These are phyloP conservation scores for Ulmus americana DNA, from an alignment of 331 rosid genomes.

Conservation along the genomic window DNA sequence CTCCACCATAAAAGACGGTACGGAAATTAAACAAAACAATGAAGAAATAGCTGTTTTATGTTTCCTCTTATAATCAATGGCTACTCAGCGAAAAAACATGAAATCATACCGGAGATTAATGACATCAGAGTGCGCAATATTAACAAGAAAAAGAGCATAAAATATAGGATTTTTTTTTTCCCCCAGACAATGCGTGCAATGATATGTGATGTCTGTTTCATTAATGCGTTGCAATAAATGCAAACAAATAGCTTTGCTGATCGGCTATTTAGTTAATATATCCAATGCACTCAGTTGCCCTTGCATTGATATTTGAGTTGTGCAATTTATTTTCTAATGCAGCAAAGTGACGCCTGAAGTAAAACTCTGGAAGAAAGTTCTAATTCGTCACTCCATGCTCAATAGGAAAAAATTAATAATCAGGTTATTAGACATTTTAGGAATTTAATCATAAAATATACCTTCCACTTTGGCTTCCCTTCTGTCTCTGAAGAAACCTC, in stretches of 20 bases:
- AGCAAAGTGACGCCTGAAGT: background rate
- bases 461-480: constrained; percentile 98
- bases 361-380: background rate
- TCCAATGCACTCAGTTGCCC: background rate
- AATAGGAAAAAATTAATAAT: background rate
- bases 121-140: background rate
- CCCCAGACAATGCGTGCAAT: background rate
- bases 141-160: background rate
- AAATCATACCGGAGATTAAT: too few relatives aligned
- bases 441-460: constrained; percentile 22
- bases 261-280: background rate
- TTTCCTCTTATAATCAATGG: too few relatives aligned
- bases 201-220: background rate
- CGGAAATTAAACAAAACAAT: too few relatives aligned
- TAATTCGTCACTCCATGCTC: background rate
- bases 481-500: constrained; percentile 88
- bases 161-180: background rate
- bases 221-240: background rate
- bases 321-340: background rate
- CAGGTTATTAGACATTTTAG: background rate
- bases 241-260: background rate
- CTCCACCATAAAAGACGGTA: constrained; percentile 1
- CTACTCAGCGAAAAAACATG: too few relatives aligned
- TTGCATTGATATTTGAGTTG: background rate
- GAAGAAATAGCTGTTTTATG: too few relatives aligned